A percentile compares a stretch with the other conserved stretches of the same genome.
phyloP scores from a whole-genome alignment of 2,329 filamentous ascomycete species.

The Aspergillus carbonarius region DNA sequence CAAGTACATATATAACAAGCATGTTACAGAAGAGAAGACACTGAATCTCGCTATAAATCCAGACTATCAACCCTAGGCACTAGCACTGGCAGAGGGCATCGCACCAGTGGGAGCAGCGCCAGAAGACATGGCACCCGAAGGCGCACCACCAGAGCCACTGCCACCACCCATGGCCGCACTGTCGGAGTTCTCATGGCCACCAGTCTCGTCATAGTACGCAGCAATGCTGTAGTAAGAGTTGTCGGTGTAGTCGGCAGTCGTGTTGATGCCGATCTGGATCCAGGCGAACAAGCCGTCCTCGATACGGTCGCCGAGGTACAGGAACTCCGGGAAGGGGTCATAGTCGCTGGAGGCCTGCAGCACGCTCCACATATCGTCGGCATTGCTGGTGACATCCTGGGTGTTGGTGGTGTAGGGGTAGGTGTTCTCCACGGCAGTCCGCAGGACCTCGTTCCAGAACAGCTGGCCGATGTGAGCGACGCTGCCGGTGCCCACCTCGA shows the following conservation, averaged over 20 bases:
- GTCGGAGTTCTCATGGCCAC: constrained; percentile 22
- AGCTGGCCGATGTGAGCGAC: constrained; percentile 53
- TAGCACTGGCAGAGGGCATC: constrained; percentile 1
- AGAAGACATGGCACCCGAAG: constrained; percentile 15
- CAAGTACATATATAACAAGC: not conserved
- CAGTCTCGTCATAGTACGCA: constrained; percentile 23
- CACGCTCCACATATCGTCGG: constrained; percentile 44
- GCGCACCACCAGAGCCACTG: constrained; percentile 8
- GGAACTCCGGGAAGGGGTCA: constrained; percentile 56
- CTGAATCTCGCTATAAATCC: too few relatives aligned
- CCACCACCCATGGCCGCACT: constrained; percentile 15
- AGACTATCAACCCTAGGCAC: not conserved
- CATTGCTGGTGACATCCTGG: constrained; percentile 41
- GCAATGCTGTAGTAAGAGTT: constrained; percentile 26
- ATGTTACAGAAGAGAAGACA: too few relatives aligned
- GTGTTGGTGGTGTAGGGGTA: constrained; percentile 38
- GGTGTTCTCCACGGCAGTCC: constrained; percentile 44
- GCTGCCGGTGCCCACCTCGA: constrained; percentile 41
- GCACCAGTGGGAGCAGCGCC: not conserved
- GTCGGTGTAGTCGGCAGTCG: constrained; percentile 33
- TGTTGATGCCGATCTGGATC: constrained; percentile 51
- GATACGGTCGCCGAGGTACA: constrained; percentile 52
- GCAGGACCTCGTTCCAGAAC: constrained; percentile 51
- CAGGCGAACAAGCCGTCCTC: constrained; percentile 50
- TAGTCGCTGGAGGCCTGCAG: constrained; percentile 45